Percentiles rank a stretch among this genome's conserved stretches.
Conservation (phyloP, 441 rosid species). For the Flueggea neowawraea region DNA sequence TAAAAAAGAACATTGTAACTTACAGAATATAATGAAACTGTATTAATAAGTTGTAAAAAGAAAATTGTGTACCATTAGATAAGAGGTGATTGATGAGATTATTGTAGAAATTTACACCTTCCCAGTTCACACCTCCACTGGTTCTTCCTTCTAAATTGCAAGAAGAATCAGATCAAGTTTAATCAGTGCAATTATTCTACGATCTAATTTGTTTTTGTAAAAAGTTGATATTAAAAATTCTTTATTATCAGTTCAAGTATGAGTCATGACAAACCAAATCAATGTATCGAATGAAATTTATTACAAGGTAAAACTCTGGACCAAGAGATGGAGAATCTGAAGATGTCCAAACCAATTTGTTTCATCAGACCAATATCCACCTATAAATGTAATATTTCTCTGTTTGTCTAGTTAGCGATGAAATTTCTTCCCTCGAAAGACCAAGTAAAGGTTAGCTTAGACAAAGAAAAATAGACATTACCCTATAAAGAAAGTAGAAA, state of each 20-base stretch:
- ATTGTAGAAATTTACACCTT: conserved; percentile 30
- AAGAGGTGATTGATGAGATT: conserved; percentile 49
- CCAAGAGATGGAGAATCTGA: conserved; percentile 26
- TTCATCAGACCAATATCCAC: conserved; percentile 15
- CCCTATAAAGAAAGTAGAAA: conserved; percentile 33
- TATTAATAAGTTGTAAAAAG: no score
- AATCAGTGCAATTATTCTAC: no score
- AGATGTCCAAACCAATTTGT: conserved; percentile 23
- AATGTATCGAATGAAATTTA: neutral
- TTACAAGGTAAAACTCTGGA: conserved; percentile 25
- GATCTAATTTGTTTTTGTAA: no score
- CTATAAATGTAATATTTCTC: neutral
- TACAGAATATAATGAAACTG: no score
- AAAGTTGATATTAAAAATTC: no score
- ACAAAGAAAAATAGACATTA: no score
- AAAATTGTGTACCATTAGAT: conserved; percentile 28
- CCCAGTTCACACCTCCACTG: conserved; percentile 45
- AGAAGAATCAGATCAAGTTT: neutral
- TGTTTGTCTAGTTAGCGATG: neutral
- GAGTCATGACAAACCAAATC: neutral
- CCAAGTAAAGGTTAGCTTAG: no score
- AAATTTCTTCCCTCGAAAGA: no score
- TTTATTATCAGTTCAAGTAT: no score
- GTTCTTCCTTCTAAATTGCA: conserved; percentile 35
- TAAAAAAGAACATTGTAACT: neutral